Conservation (phyloP, 2,329 filamentous ascomycete species). For the Nigrospora oryzae region DNA sequence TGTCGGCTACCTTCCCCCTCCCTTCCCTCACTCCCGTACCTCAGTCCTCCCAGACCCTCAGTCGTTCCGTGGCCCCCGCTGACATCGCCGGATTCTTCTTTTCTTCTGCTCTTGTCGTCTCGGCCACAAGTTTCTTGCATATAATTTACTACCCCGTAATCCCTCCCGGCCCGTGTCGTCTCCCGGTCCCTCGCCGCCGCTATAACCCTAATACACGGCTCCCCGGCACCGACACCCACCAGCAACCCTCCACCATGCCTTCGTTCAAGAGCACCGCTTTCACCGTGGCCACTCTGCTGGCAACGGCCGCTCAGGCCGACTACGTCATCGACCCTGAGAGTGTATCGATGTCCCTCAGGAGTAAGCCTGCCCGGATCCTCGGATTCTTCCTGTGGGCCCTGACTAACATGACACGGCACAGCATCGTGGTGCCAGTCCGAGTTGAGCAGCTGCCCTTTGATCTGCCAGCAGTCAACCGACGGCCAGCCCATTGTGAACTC, state of each 20-base stretch:
- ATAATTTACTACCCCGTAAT: neutral
- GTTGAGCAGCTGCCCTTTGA: conserved; percentile 56
- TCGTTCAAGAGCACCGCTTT: conserved; percentile 44
- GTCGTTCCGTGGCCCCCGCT: neutral
- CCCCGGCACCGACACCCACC: neutral
- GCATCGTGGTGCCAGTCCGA: conserved; percentile 60
- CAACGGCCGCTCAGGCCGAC: conserved; percentile 44
- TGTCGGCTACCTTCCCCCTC: neutral
- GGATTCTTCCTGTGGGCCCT: conserved; percentile 1
- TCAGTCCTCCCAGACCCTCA: neutral
- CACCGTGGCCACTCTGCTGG: conserved; percentile 44
- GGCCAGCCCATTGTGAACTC: conserved; percentile 50
- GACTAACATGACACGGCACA: conserved; percentile 15
- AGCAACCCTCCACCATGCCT: conserved; percentile 33
- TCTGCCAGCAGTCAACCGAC: conserved; percentile 55
- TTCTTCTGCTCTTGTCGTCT: neutral
- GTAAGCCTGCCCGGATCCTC: conserved; percentile 30
- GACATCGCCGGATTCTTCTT: neutral
- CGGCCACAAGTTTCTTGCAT: neutral
- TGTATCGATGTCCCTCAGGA: conserved; percentile 42
- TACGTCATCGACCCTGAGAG: conserved; percentile 54
- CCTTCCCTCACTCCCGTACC: neutral
- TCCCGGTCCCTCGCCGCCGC: too few species aligned
- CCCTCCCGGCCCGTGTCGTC: too few species aligned
- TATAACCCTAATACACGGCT: too few species aligned